Evolutionary conservation across 441 rosid species (phyloP).

Genomic region (Manihot esculenta): DNA sequence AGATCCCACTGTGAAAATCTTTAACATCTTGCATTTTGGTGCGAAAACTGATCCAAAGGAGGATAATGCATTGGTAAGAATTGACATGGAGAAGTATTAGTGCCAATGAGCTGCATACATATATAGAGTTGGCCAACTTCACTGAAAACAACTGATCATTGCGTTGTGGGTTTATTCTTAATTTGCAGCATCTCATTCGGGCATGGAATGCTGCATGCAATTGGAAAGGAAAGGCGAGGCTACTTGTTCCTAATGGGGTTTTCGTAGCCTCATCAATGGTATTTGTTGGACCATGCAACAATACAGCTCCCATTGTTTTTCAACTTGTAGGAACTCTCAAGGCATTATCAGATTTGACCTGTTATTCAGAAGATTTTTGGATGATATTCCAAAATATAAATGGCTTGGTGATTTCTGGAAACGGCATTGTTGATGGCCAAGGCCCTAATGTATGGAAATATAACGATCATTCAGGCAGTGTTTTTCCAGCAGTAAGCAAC

Average conservation of each 20-base stretch:
- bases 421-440: slow-evolving; percentile 56
- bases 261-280: slow-evolving; percentile 40
- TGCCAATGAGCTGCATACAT: too few relatives aligned
- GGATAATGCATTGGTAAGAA: slow-evolving; percentile 38
- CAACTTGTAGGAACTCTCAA: slow-evolving; percentile 41
- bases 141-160: background rate
- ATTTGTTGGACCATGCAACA: slow-evolving; percentile 54
- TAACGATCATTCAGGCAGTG: slow-evolving; percentile 22
- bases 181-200: slow-evolving; percentile 37
- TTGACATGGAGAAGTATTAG: too few relatives aligned
- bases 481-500: slow-evolving; percentile 53
- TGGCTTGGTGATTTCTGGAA: slow-evolving; percentile 45
- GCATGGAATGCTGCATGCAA: slow-evolving; percentile 51
- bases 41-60: slow-evolving; percentile 39
- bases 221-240: slow-evolving; percentile 33
- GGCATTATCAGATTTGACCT: slow-evolving; percentile 36
- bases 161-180: background rate
- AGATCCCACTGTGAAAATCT: slow-evolving; percentile 31
- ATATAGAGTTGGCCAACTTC: too few relatives aligned
- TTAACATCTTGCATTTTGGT: slow-evolving; percentile 43
- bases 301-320: slow-evolving; percentile 32
- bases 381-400: slow-evolving; percentile 37
- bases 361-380: slow-evolving; percentile 42
- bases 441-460: slow-evolving; percentile 48
- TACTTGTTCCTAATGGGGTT: slow-evolving; percentile 45